Conservation (phyloP, 2,329 filamentous ascomycete genomes). For the Exophiala bonariae region DNA sequence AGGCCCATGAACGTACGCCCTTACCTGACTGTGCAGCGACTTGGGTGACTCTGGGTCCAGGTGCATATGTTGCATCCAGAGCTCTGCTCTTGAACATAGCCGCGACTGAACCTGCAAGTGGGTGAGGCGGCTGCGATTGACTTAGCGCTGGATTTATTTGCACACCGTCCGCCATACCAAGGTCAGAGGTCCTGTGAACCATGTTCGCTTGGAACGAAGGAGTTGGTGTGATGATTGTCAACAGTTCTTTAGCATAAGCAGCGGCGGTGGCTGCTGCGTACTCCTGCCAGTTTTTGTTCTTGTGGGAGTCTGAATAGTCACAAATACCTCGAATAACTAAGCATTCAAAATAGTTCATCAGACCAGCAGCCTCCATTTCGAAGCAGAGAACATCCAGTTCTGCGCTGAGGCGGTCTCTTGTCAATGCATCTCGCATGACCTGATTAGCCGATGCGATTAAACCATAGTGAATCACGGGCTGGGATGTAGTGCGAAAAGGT, state of each 20-base stretch:
- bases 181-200: no score
- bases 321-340: conserved; percentile 21
- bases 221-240: neutral
- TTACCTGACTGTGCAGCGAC: no score
- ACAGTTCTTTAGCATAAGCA: conserved; percentile 14
- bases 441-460: conserved; percentile 25
- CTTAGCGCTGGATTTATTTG: no score
- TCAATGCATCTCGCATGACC: conserved; percentile 18
- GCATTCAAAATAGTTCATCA: conserved; percentile 17
- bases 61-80: no score
- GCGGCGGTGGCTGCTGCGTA: conserved; percentile 17
- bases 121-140: no score
- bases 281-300: conserved; percentile 20
- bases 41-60: no score
- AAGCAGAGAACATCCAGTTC: conserved; percentile 2
- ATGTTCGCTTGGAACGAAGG: no score
- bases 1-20: no score
- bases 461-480: conserved; percentile 22
- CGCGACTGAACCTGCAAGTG: no score
- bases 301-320: conserved; percentile 21
- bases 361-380: conserved; percentile 19
- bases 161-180: no score
- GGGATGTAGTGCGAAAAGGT: no score
- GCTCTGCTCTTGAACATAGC: no score
- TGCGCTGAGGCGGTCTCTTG: neutral